Evolutionary conservation across 768 basidiomycete genomes (phyloP).

Genomic region (Naematelia aurantialba): DNA sequence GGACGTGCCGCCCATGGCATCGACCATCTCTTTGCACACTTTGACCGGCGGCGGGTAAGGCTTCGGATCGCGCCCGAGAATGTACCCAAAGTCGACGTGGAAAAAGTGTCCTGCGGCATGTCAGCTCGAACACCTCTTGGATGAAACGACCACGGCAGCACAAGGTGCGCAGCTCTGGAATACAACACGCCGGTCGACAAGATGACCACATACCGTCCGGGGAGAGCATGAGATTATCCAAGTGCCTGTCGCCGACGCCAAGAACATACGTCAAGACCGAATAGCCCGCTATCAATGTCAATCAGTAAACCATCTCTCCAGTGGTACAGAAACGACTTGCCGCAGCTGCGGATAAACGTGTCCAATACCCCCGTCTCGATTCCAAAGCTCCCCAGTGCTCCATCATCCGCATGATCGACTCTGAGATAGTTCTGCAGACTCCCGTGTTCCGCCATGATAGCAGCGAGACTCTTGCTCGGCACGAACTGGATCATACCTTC

Average conservation of each 20-base stretch:
- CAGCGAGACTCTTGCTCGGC: constrained; percentile 89
- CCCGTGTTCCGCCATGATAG: constrained; percentile 77
- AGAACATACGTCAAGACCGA: constrained; percentile 94
- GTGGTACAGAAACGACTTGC: constrained; percentile 64
- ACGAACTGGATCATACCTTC: constrained; percentile 98
- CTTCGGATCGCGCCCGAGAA: constrained; percentile 94
- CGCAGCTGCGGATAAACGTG: constrained; percentile 93
- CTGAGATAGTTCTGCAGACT: constrained; percentile 78
- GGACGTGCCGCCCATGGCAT: constrained; percentile 96
- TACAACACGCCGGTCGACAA: background rate
- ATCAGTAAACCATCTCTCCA: constrained; percentile 6
- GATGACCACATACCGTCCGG: constrained; percentile 66
- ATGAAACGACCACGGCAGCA: too few species aligned
- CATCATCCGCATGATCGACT: constrained; percentile 83
- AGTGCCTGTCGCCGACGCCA: constrained; percentile 93
- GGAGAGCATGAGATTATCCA: constrained; percentile 88
- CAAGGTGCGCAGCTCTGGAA: too few species aligned
- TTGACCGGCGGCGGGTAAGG: constrained; percentile 97
- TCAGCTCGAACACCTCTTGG: too few species aligned
- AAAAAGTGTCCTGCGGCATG: constrained; percentile 77
- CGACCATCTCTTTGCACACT: constrained; percentile 99
- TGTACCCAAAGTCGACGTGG: constrained; percentile 98
- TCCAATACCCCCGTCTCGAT: constrained; percentile 94
- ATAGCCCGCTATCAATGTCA: constrained; percentile 73
- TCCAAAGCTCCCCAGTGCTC: constrained; percentile 87